phyloP scores from a whole-genome alignment of 108 stramenopile genomes.

The Fragilariopsis cylindrus region DNA sequence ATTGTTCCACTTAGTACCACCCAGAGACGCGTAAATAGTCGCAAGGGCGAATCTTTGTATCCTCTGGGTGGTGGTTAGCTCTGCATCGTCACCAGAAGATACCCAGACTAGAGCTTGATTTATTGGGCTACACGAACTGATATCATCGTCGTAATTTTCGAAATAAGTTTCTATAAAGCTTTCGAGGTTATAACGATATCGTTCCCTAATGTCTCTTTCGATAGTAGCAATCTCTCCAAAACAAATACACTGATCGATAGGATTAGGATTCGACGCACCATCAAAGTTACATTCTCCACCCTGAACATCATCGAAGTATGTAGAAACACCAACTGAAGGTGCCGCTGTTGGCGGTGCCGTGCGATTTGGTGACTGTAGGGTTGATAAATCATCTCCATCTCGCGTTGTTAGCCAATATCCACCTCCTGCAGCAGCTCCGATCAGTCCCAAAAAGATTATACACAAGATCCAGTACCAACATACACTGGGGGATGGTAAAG shows the following conservation, averaged over 20 bases:
- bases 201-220: constrained; percentile 31
- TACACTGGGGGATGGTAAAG: constrained; percentile 8
- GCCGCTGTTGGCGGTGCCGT: constrained; percentile 33
- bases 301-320: constrained; percentile 25
- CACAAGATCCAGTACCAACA: constrained; percentile 32
- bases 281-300: constrained; percentile 25
- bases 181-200: constrained; percentile 28
- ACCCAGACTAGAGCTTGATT: constrained; percentile 53
- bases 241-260: constrained; percentile 45
- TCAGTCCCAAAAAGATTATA: constrained; percentile 1
- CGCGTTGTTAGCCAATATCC: constrained; percentile 26
- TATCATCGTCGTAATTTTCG: constrained; percentile 20
- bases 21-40: constrained; percentile 21
- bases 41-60: constrained; percentile 38
- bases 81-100: constrained; percentile 36
- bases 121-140: constrained; percentile 32
- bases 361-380: neutral
- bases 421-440: constrained; percentile 25
- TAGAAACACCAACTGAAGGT: constrained; percentile 19
- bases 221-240: constrained; percentile 33
- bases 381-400: constrained; percentile 10
- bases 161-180: constrained; percentile 33
- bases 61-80: constrained; percentile 17
- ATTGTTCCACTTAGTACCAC: constrained; percentile 25
- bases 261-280: constrained; percentile 23